Base-by-base conservation (phyloP, 2,329 filamentous ascomycete genomes). In the Aspergillus tamarii region DNA sequence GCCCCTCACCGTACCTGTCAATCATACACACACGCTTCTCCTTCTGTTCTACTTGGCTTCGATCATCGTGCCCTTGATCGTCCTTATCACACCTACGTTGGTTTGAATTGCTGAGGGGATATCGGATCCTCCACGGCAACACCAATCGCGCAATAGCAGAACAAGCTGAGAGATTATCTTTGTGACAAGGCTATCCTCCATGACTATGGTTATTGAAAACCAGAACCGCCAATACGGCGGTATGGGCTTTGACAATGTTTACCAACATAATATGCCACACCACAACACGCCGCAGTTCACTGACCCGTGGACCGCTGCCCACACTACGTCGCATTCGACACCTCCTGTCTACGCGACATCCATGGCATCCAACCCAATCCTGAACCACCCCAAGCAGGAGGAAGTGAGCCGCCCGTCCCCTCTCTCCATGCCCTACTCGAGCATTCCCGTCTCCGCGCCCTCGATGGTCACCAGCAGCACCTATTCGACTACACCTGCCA, bases 201-300 rank as follows among this genome's bases (percentile, higher is more conserved):
- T 97, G 93, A 95, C 93, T 83, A 96, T 97, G 93, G 92, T 94
- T 80, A 88, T 97, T 84, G 93, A 97, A 83, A 88, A 89, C 75
- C 91, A 93, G 80, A 93, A 94, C 82, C 92, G 89, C 83, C 88
- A 88, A 78, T 92, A 91, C 82, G 91, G 87, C 75, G 87, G 86
- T 77, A 85, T 96, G 83, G 88, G 88, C 79, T 95, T 94, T 84
- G 92, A 94, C 80, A 86, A 88, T 78, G 89, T 93, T 85, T 88
- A 91, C 77, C 85, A 83, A 76, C 85, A 80, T 78, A 85, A 88
- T 74, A 87, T 92, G 85, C 87, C 89, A 73, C 83, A 81, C 76
- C 83, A 81, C 76, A 82, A 71, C 48, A 72, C 78, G 46, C 88
- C 91, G 68, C 91, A 95, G 69, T 97, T 97, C 83, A 93, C 91